Base-by-base conservation (phyloP, 148 eudicot species). In the Rhododendron ferrugineum region DNA sequence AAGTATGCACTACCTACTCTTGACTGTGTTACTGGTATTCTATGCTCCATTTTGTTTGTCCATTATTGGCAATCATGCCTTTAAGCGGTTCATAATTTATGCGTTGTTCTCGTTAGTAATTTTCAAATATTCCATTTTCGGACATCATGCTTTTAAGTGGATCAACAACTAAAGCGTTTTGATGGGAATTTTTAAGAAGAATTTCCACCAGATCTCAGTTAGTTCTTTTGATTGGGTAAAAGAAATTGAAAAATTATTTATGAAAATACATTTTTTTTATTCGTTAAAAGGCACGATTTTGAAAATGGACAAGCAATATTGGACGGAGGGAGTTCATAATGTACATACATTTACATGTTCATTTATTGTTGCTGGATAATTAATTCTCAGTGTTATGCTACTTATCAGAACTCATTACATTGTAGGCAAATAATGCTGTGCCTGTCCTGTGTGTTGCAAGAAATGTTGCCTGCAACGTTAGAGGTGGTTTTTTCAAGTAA, bases 401-500 rank as follows among this genome's bases (percentile, higher is more conserved):
- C 84, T 84, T 16, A 84, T 78, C 44, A 52, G 15, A 36, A 70
- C 44, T 79, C 50, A 50, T 84, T 60, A 46, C 40, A 74, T 83
- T 91, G 88, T 87, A 97, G 99, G 98, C 92, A 85, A 95, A 90
- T 86, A 93, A 92, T 90, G 88, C 94, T 40, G 91, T 94, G 80
- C 98, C 99, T 73, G 95, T 97, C 81, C 92, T 97, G 74, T 94
- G 98, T 89, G 98, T 97, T 87, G 99, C 98, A 62, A 92, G 99
- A 90, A 97, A 95, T 89, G 98, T 97, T 84, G 98, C 98, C 28
- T 97, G 99, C 93, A 94, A 95, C 87, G 99, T 97, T 56, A 93
- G 99, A 88, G 98, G 98, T 91, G 96, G 99, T 86, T 97, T 97
- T 89, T 97, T 95, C 92, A 97, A 92, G 99, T 97, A 94, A 94